These are phyloP conservation scores for Collybiopsis luxurians DNA, from an alignment of 768 basidiomycete genomes.

Conservation along the genomic window DNA sequence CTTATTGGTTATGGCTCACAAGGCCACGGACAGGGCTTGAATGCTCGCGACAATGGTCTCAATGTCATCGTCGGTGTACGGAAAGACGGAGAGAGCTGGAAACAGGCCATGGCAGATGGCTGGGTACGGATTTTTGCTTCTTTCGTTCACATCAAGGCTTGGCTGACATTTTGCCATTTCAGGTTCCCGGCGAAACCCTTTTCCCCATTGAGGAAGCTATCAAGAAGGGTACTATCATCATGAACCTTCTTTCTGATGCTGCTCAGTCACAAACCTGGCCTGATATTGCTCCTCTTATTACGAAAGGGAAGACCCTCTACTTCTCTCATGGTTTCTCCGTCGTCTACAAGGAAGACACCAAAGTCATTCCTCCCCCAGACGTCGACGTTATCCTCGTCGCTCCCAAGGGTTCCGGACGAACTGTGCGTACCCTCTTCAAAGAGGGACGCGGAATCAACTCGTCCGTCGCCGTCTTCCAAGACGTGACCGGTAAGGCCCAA, in stretches of 20 bases:
- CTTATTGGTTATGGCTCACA: slow-evolving; percentile 99
- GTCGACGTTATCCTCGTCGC: slow-evolving; percentile 99
- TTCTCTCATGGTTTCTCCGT: slow-evolving; percentile 99
- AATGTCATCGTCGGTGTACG: slow-evolving; percentile 99
- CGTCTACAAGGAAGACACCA: slow-evolving; percentile 96
- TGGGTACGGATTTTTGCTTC: slow-evolving; percentile 59
- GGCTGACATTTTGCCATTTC: slow-evolving; percentile 2
- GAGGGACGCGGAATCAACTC: slow-evolving; percentile 99
- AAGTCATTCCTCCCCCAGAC: slow-evolving; percentile 86
- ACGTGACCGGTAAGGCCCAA: slow-evolving; percentile 96
- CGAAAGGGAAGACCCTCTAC: slow-evolving; percentile 99
- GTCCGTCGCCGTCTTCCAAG: slow-evolving; percentile 92
- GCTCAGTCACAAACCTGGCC: slow-evolving; percentile 99
- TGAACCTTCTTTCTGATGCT: slow-evolving; percentile 99
- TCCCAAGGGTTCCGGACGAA: slow-evolving; percentile 97
- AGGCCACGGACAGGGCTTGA: slow-evolving; percentile 97
- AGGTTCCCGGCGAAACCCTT: slow-evolving; percentile 95
- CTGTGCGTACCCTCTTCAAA: slow-evolving; percentile 99
- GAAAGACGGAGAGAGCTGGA: slow-evolving; percentile 96
- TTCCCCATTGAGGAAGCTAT: slow-evolving; percentile 99
- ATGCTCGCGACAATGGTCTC: slow-evolving; percentile 97
- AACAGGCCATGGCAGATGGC: slow-evolving; percentile 90
- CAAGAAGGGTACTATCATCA: slow-evolving; percentile 94
- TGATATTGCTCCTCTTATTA: slow-evolving; percentile 87
- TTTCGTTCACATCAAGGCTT: slow-evolving; percentile 1